Base-by-base conservation (phyloP, 2,329 filamentous ascomycete species). In the Paraphaeosphaeria sporulosa region DNA sequence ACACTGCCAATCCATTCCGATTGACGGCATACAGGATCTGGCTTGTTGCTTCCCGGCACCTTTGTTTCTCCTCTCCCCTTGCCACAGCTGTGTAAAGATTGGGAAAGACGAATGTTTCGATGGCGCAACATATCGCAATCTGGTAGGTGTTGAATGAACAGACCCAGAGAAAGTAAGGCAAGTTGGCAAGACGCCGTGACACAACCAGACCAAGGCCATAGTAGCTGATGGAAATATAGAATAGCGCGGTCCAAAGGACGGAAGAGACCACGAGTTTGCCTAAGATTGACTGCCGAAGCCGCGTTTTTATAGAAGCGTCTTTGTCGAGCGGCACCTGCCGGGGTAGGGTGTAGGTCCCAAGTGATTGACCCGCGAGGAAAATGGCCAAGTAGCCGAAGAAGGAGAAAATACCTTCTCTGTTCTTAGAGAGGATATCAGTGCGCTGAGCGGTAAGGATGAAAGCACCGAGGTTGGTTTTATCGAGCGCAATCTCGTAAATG, bases 351-450 rank as follows among this genome's bases (percentile, higher is more conserved):
- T 89, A 87, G 78, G 94, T 89, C 52, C 95, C 95, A 19, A 90
- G 87, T 43, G 91, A 90, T 74, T 96, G 93, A 3, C 95, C 95
- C 0, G 92, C 89, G 42, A 99, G 87, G 78, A 97, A 99, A 60
- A 99, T 97, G 49, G 94, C 91, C 48, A 99, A 85, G 74, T 99
- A 99, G 4, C 95, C 95, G 52, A 92, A 80, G 77, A 98, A 97
- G 56, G 93, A 97, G 77, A 94, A 97, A n/a, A 99, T 85, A 0
- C 95, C 95, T 77, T 99, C 95, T 27, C 94, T 87, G 74, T 99
- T 99, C 83, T 93, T 91, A 1, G 92, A 94, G 6, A 99, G 77
- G 15, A 97, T 81, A 70, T 93, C 87, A 0, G 85, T 88, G 4
- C 95, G 88, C 6, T 92, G 92, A 0, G 92, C 93, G 8, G 91